Evolutionary conservation across 345 rosid species (phyloP).

Genomic region (Murraya paniculata): DNA sequence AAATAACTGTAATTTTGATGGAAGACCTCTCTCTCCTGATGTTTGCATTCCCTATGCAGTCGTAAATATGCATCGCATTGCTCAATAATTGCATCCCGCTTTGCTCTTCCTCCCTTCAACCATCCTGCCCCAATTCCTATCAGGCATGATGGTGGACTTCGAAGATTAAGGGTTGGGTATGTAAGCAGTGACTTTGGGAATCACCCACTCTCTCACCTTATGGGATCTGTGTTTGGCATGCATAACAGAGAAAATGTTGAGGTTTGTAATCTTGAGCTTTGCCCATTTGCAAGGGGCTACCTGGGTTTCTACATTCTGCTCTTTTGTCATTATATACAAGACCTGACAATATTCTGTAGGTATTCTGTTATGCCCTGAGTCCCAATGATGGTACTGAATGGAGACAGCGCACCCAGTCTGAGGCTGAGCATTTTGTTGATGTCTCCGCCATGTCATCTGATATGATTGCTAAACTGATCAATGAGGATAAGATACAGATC

Average conservation of each 20-base stretch:
- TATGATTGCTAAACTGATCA: constrained; percentile 77
- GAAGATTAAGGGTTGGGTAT: constrained; percentile 84
- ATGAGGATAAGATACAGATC: constrained; percentile 82
- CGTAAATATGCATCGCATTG: constrained; percentile 96
- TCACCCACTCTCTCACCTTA: constrained; percentile 96
- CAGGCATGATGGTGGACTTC: constrained; percentile 56
- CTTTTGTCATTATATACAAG: constrained; percentile 12
- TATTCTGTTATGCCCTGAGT: constrained; percentile 95
- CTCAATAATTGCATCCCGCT: constrained; percentile 83
- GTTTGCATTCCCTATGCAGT: constrained; percentile 38
- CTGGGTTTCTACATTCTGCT: neutral
- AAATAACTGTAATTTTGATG: neutral
- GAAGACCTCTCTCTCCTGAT: neutral
- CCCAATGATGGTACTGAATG: constrained; percentile 94
- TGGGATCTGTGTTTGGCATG: constrained; percentile 99
- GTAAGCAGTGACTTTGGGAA: constrained; percentile 99
- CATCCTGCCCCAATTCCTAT: constrained; percentile 67
- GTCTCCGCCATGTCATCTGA: constrained; percentile 89
- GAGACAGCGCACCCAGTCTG: constrained; percentile 87
- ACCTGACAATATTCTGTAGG: constrained; percentile 38
- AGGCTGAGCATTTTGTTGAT: constrained; percentile 90
- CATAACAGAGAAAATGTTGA: constrained; percentile 83
- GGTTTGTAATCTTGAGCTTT: constrained; percentile 42
- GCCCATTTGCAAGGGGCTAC: neutral
- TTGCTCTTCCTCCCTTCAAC: constrained; percentile 67